A percentile compares a stretch with the other conserved stretches of the same genome.
These are phyloP conservation scores for Sporothrix sp. DNA, from an alignment of 2,329 filamentous ascomycete genomes.

Conservation along the genomic window DNA sequence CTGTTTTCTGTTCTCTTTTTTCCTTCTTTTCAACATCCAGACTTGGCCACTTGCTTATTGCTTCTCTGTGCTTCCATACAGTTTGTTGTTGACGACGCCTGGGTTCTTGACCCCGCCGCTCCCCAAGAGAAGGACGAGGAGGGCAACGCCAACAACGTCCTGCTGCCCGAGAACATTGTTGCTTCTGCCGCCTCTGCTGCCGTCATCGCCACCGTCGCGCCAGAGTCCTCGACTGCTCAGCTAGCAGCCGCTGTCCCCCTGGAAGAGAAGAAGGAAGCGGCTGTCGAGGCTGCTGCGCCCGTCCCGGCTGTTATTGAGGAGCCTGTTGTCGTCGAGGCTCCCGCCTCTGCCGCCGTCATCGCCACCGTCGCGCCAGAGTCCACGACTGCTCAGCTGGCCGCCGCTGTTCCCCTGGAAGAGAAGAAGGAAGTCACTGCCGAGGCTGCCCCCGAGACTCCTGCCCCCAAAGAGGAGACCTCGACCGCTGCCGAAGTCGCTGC, in stretches of 20 bases:
- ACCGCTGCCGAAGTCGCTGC: not conserved
- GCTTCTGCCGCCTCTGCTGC: constrained; percentile 36
- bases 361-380: not conserved
- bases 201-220: not conserved
- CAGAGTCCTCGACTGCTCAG: not conserved
- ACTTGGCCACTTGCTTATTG: not conserved
- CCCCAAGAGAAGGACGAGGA: constrained; percentile 73
- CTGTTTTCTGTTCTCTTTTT: not conserved
- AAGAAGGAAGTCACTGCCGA: not conserved
- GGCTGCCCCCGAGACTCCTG: constrained; percentile 1
- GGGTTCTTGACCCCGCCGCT: constrained; percentile 72
- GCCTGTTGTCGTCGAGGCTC: constrained; percentile 24
- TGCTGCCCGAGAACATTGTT: constrained; percentile 62
- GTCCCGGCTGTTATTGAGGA: not conserved
- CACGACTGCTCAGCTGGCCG: constrained; percentile 20
- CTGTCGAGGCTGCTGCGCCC: not conserved
- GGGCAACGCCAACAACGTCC: constrained; percentile 88
- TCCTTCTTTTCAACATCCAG: not conserved
- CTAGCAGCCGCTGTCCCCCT: constrained; percentile 46
- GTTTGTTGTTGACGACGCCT: constrained; percentile 92
- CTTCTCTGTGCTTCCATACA: constrained; percentile 28
- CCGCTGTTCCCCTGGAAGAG: constrained; percentile 44
- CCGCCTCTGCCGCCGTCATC: constrained; percentile 32
- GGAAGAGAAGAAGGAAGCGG: constrained; percentile 29
- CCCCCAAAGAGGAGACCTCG: constrained; percentile 1